Evolutionary conservation across 2,329 filamentous ascomycete species (phyloP).

Genomic region (Paecilomyces sp.): DNA sequence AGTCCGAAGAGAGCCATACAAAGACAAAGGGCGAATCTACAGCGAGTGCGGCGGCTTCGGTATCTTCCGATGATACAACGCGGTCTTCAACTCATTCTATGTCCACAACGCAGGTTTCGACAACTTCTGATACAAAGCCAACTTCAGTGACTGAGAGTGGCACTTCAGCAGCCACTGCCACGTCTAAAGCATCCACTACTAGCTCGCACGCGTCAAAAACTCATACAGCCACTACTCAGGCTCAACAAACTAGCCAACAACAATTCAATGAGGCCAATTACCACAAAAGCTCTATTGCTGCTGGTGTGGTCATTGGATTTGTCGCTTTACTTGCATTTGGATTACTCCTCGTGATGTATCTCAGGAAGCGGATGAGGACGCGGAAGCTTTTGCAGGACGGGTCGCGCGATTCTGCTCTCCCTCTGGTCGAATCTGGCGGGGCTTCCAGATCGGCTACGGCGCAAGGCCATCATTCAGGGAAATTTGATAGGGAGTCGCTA

Average conservation of each 20-base stretch:
- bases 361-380: conserved; percentile 10
- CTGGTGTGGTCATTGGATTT: conserved; percentile 14
- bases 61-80: not conserved
- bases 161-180: not conserved
- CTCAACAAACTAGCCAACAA: not conserved
- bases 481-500: conserved; percentile 15
- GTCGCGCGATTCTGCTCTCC: conserved; percentile 9
- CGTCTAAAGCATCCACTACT: not conserved
- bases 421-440: conserved; percentile 13
- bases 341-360: conserved; percentile 13
- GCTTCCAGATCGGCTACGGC: conserved; percentile 10
- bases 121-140: conserved; percentile 4
- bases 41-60: not conserved
- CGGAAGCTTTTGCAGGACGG: conserved; percentile 10
- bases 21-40: not conserved
- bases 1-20: not conserved
- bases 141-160: not conserved
- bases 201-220: not conserved
- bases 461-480: conserved; percentile 4
- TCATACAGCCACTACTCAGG: not conserved
- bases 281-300: conserved; percentile 17
- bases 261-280: not conserved
- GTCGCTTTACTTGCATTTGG: conserved; percentile 13
- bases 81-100: not conserved
- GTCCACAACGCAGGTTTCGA: conserved; percentile 5